These are phyloP conservation scores for Curvularia sp. DNA, from an alignment of 2,329 filamentous ascomycete species.

Conservation along the genomic window DNA sequence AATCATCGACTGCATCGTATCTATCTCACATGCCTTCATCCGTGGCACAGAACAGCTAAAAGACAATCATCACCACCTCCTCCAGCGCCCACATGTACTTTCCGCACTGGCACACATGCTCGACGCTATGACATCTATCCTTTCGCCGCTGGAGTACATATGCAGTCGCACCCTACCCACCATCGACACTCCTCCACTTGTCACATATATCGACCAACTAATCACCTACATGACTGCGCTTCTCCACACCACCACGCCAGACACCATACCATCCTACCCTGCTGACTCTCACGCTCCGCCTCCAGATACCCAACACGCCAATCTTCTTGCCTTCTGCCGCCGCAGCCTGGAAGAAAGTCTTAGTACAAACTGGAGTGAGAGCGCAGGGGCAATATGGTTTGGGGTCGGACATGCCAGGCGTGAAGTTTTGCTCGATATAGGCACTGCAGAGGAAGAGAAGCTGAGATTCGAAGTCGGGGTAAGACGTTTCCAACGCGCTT, in stretches of 20 bases:
- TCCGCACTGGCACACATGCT: conserved; percentile 52
- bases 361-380: conserved; percentile 55
- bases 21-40: conserved; percentile 51
- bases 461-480: conserved; percentile 28
- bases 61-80: conserved; percentile 40
- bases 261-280: conserved; percentile 24
- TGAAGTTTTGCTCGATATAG: conserved; percentile 54
- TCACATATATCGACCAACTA: conserved; percentile 54
- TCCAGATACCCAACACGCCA: conserved; percentile 6
- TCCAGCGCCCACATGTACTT: conserved; percentile 52
- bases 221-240: conserved; percentile 41
- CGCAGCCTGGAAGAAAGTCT: conserved; percentile 56
- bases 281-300: conserved; percentile 18
- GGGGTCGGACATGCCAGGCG: conserved; percentile 54
- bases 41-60: conserved; percentile 50
- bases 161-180: conserved; percentile 38
- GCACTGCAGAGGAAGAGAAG: conserved; percentile 38
- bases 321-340: conserved; percentile 40
- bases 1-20: conserved; percentile 47
- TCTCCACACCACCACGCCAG: conserved; percentile 34
- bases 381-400: conserved; percentile 53
- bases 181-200: conserved; percentile 30
- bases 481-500: conserved; percentile 21
- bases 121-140: conserved; percentile 51
- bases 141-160: conserved; percentile 59